Evolutionary conservation across 1,284 basidiomycete genomes (phyloP).

Genomic region (Dichomitus squalens): DNA sequence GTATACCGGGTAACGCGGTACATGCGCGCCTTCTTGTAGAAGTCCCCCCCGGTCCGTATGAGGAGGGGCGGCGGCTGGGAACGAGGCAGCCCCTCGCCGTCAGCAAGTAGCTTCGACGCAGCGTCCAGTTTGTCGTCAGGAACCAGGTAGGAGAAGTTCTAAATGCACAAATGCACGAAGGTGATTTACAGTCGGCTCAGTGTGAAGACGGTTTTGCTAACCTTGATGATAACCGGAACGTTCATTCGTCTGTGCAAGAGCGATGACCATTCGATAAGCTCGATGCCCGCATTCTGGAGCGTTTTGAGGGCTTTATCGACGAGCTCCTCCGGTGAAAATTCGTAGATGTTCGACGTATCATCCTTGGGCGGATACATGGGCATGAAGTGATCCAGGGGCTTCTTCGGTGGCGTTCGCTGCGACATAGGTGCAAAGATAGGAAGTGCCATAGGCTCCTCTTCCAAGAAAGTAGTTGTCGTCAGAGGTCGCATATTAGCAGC

Average conservation of each 20-base stretch:
- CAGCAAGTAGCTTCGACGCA: constrained; percentile 28
- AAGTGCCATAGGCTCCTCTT: neutral
- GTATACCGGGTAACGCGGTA: constrained; percentile 28
- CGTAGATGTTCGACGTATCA: neutral
- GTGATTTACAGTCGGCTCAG: neutral
- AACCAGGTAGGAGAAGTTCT: constrained; percentile 34
- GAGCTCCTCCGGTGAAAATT: constrained; percentile 18
- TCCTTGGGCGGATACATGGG: neutral
- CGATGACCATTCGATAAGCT: constrained; percentile 34
- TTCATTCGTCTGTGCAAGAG: constrained; percentile 33
- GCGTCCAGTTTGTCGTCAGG: constrained; percentile 28
- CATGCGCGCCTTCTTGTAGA: neutral
- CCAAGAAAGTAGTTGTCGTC: neutral
- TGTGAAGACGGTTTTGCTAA: constrained; percentile 11
- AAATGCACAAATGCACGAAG: neutral
- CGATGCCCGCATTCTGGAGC: constrained; percentile 26
- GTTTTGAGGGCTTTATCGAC: constrained; percentile 33
- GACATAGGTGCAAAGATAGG: neutral
- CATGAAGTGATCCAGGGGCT: neutral
- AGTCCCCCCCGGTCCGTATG: constrained; percentile 28
- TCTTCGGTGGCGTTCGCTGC: neutral
- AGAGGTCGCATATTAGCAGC: neutral
- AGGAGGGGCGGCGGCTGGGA: constrained; percentile 24
- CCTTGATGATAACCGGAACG: constrained; percentile 32
- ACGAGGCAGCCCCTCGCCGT: constrained; percentile 26